phyloP scores from a whole-genome alignment of 352 stramenopile genomes.

The Pilasporangium apinafurcum region DNA sequence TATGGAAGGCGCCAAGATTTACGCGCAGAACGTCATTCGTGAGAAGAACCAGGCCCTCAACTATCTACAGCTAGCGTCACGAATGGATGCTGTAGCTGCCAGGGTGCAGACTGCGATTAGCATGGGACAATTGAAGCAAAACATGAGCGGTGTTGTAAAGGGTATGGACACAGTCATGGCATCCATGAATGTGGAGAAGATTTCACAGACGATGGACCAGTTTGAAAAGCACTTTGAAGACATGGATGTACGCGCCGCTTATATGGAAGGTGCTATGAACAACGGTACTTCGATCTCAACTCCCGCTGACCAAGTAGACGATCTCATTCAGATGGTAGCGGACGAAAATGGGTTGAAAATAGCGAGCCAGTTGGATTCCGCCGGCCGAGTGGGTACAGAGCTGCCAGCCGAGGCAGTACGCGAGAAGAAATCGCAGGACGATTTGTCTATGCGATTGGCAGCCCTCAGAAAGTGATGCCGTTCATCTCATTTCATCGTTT shows the following conservation, averaged over 20 bases:
- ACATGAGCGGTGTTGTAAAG: conserved; percentile 95
- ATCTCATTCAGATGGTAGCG: conserved; percentile 97
- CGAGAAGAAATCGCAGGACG: conserved; percentile 80
- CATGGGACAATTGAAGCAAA: conserved; percentile 92
- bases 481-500: too few relatives aligned
- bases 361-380: conserved; percentile 90
- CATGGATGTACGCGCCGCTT: conserved; percentile 96
- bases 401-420: conserved; percentile 55
- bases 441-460: conserved; percentile 77
- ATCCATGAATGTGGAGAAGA: conserved; percentile 97
- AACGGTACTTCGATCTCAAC: conserved; percentile 93
- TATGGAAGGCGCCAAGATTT: conserved; percentile 97
- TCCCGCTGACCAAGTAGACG: conserved; percentile 96
- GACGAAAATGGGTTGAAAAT: conserved; percentile 97
- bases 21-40: conserved; percentile 89
- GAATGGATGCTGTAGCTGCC: conserved; percentile 95
- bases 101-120: conserved; percentile 96
- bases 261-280: conserved; percentile 98
- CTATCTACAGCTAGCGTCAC: conserved; percentile 92
- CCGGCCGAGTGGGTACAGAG: conserved; percentile 81
- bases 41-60: conserved; percentile 90
- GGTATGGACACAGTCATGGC: conserved; percentile 96
- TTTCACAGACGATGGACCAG: conserved; percentile 96
- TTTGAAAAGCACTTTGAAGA: conserved; percentile 99
- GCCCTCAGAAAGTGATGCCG: conserved; percentile 76